Percentiles rank a stretch among this genome's conserved stretches.
Conservation (phyloP, 2,329 filamentous ascomycete genomes). For the Daldinia sp. region DNA sequence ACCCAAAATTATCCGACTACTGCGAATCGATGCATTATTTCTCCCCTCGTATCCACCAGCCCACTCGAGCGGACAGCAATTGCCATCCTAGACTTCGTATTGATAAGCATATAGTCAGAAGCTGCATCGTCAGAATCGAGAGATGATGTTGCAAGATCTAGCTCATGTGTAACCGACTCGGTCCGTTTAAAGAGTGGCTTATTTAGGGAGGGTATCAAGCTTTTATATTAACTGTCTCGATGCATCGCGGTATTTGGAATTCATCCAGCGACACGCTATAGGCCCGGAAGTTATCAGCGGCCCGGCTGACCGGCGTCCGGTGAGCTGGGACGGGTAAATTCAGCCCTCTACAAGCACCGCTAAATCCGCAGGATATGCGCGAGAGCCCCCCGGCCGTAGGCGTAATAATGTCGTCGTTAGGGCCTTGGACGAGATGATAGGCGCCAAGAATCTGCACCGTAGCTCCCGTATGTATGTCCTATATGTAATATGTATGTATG, state of each 20-base stretch:
- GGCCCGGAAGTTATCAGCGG: constrained; percentile 16
- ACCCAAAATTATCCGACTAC: neutral
- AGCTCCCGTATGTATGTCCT: neutral
- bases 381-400: constrained; percentile 17
- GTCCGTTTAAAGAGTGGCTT: constrained; percentile 31
- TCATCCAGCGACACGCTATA: constrained; percentile 15
- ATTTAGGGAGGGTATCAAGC: constrained; percentile 17
- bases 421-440: neutral
- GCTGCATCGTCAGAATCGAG: constrained; percentile 12
- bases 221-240: constrained; percentile 28
- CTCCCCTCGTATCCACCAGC: constrained; percentile 4
- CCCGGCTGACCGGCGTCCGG: constrained; percentile 21
- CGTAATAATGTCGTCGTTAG: constrained; percentile 3
- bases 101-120: constrained; percentile 29
- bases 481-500: neutral
- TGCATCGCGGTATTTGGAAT: constrained; percentile 29
- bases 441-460: neutral
- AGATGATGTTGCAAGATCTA: constrained; percentile 14
- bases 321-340: constrained; percentile 5
- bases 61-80: neutral
- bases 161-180: constrained; percentile 21
- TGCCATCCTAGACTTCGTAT: constrained; percentile 21
- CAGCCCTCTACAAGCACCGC: constrained; percentile 5
- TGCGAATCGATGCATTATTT: neutral
- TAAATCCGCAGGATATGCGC: constrained; percentile 18